Conservation (phyloP, 2,329 filamentous ascomycete genomes). For the Simplicillium aogashimaense region DNA sequence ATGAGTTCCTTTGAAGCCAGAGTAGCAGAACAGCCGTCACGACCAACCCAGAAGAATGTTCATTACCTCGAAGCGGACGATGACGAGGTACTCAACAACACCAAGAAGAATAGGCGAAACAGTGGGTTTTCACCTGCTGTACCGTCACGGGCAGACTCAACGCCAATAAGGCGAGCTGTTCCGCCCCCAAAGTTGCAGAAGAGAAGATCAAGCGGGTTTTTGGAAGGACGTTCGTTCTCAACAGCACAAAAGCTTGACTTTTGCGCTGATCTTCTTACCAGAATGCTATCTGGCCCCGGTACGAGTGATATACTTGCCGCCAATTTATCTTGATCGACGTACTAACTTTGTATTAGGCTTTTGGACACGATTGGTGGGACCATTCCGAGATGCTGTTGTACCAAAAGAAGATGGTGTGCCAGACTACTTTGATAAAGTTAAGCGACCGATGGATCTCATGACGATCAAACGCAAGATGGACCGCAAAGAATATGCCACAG, state of each 20-base stretch:
- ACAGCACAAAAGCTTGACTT: constrained; percentile 42
- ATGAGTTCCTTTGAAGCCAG: constrained; percentile 44
- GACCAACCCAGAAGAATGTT: constrained; percentile 28
- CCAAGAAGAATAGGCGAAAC: constrained; percentile 33
- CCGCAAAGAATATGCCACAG: constrained; percentile 34
- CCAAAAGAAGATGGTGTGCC: constrained; percentile 47
- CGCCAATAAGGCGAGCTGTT: constrained; percentile 15
- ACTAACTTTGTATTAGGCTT: constrained; percentile 32
- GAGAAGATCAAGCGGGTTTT: constrained; percentile 20
- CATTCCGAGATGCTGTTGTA: constrained; percentile 50
- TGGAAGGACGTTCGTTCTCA: constrained; percentile 22
- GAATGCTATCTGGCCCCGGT: constrained; percentile 55
- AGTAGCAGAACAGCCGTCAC: constrained; percentile 11
- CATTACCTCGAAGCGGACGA: constrained; percentile 36
- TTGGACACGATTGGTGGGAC: constrained; percentile 56
- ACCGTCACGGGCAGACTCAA: constrained; percentile 10
- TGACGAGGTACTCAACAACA: constrained; percentile 19
- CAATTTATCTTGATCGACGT: constrained; percentile 4
- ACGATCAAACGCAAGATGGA: constrained; percentile 55
- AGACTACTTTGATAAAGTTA: constrained; percentile 51
- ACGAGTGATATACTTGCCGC: constrained; percentile 9
- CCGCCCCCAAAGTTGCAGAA: constrained; percentile 24
- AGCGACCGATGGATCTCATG: constrained; percentile 50
- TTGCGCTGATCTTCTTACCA: constrained; percentile 44
- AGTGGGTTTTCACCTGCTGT: constrained; percentile 10